phyloP scores from a whole-genome alignment of 352 stramenopile species.

The Thraustochytrium sp. region DNA sequence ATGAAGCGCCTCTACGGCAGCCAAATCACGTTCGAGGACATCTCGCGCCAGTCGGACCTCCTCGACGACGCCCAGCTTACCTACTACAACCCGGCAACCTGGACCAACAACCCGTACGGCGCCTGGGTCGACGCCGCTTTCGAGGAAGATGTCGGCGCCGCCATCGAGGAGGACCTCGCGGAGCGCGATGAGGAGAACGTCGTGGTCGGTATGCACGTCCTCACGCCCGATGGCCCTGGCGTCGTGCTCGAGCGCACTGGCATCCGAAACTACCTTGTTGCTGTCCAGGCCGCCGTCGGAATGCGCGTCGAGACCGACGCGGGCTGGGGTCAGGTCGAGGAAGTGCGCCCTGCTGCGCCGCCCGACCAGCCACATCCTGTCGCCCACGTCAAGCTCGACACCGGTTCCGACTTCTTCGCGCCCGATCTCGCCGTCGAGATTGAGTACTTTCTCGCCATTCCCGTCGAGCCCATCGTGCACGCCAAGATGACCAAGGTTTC shows the following conservation, averaged over 20 bases:
- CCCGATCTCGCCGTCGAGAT: not conserved
- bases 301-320: not conserved
- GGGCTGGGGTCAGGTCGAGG: not conserved
- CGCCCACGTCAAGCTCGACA: not conserved
- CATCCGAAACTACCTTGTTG: not conserved
- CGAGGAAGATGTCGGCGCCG: constrained; percentile 16
- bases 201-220: constrained; percentile 5
- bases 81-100: not conserved
- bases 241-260: not conserved
- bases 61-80: not conserved
- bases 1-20: constrained; percentile 22
- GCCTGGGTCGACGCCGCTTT: not conserved
- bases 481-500: not conserved
- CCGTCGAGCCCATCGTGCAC: not conserved
- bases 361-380: not conserved
- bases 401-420: not conserved
- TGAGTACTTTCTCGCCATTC: not conserved
- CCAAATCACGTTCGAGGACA: constrained; percentile 2
- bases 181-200: constrained; percentile 22
- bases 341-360: no score
- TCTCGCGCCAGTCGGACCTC: not conserved
- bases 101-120: not conserved
- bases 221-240: not conserved
- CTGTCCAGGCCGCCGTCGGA: not conserved
- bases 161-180: not conserved